Base-by-base conservation (phyloP, 441 rosid species). In the Gossypium aridum region DNA sequence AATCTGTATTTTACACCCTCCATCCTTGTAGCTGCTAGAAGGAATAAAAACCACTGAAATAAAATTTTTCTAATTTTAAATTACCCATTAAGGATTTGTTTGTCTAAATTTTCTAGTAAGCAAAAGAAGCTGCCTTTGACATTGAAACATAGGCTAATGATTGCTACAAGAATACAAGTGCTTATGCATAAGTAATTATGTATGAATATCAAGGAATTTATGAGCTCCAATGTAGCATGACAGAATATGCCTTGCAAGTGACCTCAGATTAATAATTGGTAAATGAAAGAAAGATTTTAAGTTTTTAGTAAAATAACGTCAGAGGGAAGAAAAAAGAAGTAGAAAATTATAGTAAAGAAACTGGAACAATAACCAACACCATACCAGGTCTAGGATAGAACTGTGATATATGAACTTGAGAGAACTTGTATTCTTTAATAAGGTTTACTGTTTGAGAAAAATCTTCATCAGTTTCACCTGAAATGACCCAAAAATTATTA, bases 391-490 rank as follows among this genome's bases (percentile, higher is more conserved):
- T 86, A 60, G 99, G 98, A 87, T 95, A 95, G 82, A 93, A 93
- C 83, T 95, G 97, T 57, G 99, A 95, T 74, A 93, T 95, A 73
- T 95, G 99, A 81, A 95, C 96, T 85, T 95, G 99, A 49, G 99
- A 73, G 43, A 95, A 80, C 83, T 88, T 87, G 83, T 92, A 95
- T 34, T 87, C 89, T 77, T 87, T 80, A 56, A 95, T 81, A 43
- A 95, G 97, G 76, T 67, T 69, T 75, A 91, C 90, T 10, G 98
- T 93, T 85, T 88, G 84, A 26, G 83, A 80, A 86, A 95, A 95
- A 82, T 95, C 98, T 78, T 87, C 86, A 85, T 93, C 97, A 1
- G 95, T 89, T 85, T 96, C 98, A 65, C 98, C 98, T 96, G 85
- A 72, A 72, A 85, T 70, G 62, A 26, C 68, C 70, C 39, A 74